These are phyloP conservation scores for Mesembryanthemum crystallinum DNA, from an alignment of 148 eudicot genomes.

Conservation along the genomic window DNA sequence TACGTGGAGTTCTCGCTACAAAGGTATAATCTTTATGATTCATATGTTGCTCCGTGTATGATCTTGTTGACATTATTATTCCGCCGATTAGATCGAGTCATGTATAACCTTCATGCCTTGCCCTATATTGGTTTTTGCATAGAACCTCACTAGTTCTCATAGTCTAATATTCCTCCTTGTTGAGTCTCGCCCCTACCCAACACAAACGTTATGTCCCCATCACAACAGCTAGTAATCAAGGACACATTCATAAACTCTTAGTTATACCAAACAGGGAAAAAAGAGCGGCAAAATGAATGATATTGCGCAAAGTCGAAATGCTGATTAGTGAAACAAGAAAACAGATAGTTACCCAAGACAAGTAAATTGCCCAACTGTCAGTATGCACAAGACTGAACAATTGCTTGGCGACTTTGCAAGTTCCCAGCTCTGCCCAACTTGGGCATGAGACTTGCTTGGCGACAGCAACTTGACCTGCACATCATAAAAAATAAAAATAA, in stretches of 20 bases:
- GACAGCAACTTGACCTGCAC: slow-evolving; percentile 77
- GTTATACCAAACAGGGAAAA: neutral
- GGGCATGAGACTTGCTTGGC: slow-evolving; percentile 80
- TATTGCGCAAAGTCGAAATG: neutral
- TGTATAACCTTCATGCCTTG: too few species aligned
- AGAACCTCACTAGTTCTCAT: too few species aligned
- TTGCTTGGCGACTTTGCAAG: slow-evolving; percentile 86
- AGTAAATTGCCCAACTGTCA: slow-evolving; percentile 98
- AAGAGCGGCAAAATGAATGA: too few species aligned
- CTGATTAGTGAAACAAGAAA: too few species aligned
- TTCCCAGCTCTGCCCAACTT: slow-evolving; percentile 93
- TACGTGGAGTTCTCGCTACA: too few species aligned
- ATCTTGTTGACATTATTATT: too few species aligned
- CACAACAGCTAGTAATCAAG: neutral
- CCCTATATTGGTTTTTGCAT: too few species aligned
- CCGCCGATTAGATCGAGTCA: too few species aligned
- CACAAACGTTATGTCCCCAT: neutral
- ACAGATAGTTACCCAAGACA: slow-evolving; percentile 69
- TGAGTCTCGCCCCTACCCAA: neutral
- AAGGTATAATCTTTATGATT: too few species aligned
- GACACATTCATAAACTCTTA: neutral
- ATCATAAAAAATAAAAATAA: too few species aligned
- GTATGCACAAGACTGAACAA: slow-evolving; percentile 83
- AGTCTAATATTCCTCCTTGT: neutral
- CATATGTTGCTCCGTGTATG: too few species aligned